Percentiles rank a stretch among this genome's conserved stretches.
Evolutionary conservation across 2,329 filamentous ascomycete genomes (phyloP).

Genomic region (Keithomyces neogunnii): DNA sequence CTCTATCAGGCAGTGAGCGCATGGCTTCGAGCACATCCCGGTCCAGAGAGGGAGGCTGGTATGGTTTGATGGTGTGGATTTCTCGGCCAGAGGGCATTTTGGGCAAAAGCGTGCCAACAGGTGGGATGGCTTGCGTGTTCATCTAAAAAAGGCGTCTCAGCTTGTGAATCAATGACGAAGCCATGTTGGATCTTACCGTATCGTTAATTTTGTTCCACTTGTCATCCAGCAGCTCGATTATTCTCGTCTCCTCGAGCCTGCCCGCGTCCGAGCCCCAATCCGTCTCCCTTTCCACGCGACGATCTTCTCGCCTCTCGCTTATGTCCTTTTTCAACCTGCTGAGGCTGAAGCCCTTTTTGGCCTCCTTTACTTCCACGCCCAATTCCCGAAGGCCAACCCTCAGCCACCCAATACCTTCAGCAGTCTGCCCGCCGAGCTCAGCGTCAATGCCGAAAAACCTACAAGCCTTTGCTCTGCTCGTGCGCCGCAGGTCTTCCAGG

Average conservation of each 20-base stretch:
- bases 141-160: slow-evolving; percentile 43
- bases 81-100: slow-evolving; percentile 84
- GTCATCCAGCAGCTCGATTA: slow-evolving; percentile 75
- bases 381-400: slow-evolving; percentile 68
- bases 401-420: slow-evolving; percentile 81
- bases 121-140: slow-evolving; percentile 69
- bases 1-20: slow-evolving; percentile 31
- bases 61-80: slow-evolving; percentile 66
- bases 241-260: slow-evolving; percentile 71
- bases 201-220: slow-evolving; percentile 95
- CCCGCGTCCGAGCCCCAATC: slow-evolving; percentile 80
- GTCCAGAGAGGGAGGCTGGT: slow-evolving; percentile 56
- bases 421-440: slow-evolving; percentile 72
- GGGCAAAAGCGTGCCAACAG: slow-evolving; percentile 61
- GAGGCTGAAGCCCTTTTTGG: slow-evolving; percentile 48
- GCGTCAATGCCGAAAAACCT: slow-evolving; percentile 87
- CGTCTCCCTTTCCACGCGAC: slow-evolving; percentile 62
- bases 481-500: slow-evolving; percentile 63
- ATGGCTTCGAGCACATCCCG: slow-evolving; percentile 54
- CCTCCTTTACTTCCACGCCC: slow-evolving; percentile 48
- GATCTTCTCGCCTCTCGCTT: slow-evolving; percentile 71
- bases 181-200: slow-evolving; percentile 48
- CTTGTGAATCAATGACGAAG: too few species aligned
- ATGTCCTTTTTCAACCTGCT: slow-evolving; percentile 64
- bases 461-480: slow-evolving; percentile 75